A percentile compares a stretch with the other conserved stretches of the same genome.
phyloP scores from a whole-genome alignment of 768 basidiomycete species.

The Lentinula sp. region DNA sequence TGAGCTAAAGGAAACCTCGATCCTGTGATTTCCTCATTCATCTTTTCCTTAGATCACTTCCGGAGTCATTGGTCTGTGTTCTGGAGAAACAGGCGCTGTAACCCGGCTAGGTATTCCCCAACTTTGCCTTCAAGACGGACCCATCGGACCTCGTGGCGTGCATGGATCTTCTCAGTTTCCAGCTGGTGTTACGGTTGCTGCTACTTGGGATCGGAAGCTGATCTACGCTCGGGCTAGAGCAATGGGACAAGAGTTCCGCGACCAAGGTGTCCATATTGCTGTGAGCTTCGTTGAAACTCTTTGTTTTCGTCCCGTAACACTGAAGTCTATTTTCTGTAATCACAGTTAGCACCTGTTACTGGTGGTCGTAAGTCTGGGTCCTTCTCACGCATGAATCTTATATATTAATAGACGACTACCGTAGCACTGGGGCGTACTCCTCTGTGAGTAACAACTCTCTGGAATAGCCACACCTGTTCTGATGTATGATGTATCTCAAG shows the following conservation, averaged over 20 bases:
- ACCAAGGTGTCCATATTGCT: constrained; percentile 38
- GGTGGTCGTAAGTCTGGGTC: constrained; percentile 12
- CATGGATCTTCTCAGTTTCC: neutral
- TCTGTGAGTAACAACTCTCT: neutral
- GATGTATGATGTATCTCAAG: neutral
- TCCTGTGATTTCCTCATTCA: neutral
- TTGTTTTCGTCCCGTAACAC: neutral
- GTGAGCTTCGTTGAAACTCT: neutral
- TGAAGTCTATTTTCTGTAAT: neutral
- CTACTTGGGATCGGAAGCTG: constrained; percentile 28
- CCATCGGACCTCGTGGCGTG: neutral
- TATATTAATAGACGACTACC: too few species aligned
- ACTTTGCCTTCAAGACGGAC: neutral
- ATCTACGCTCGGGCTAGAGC: constrained; percentile 36
- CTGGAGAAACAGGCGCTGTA: neutral
- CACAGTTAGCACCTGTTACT: constrained; percentile 20
- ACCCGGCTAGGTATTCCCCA: neutral
- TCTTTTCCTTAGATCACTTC: neutral
- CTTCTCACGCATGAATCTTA: neutral
- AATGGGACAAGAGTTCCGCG: constrained; percentile 40
- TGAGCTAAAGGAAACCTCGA: neutral
- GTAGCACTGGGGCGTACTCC: neutral
- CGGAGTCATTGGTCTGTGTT: neutral
- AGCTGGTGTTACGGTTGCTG: neutral
- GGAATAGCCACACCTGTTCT: neutral